phyloP scores from a whole-genome alignment of 352 stramenopile genomes.

The Bremia lactucae region DNA sequence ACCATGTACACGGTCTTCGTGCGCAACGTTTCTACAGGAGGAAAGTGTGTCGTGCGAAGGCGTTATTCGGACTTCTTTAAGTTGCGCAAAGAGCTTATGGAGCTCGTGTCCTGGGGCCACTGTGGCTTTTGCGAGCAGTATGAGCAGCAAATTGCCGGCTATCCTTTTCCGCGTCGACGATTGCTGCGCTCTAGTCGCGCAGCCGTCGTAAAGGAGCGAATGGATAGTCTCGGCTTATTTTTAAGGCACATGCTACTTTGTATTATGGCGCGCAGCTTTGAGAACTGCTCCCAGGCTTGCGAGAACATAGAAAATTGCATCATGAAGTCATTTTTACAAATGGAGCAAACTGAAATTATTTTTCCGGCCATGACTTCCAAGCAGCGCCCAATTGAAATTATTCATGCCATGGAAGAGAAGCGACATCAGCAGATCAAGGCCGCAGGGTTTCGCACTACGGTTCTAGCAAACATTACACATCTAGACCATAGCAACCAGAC shows the following conservation, averaged over 20 bases:
- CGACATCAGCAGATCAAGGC: constrained; percentile 63
- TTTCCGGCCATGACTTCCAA: constrained; percentile 44
- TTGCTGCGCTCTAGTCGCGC: constrained; percentile 58
- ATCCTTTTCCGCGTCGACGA: constrained; percentile 68
- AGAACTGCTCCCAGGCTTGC: constrained; percentile 51
- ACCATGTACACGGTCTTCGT: constrained; percentile 84
- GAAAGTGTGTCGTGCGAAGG: constrained; percentile 65
- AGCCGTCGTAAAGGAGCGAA: constrained; percentile 73
- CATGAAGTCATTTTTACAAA: constrained; percentile 65
- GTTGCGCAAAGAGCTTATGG: constrained; percentile 73
- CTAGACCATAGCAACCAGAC: constrained; percentile 30
- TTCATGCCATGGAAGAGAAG: constrained; percentile 62
- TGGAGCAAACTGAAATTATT: constrained; percentile 44
- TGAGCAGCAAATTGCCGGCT: constrained; percentile 54
- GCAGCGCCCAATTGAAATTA: constrained; percentile 44
- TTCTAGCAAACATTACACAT: constrained; percentile 28
- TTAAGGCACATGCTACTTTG: constrained; percentile 65
- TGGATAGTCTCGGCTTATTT: constrained; percentile 74
- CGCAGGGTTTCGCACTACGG: constrained; percentile 44
- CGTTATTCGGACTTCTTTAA: constrained; percentile 84
- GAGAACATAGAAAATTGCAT: constrained; percentile 64
- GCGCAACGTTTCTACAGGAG: constrained; percentile 54
- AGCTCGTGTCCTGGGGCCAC: constrained; percentile 69
- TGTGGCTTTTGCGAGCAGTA: constrained; percentile 57
- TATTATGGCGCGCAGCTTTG: constrained; percentile 58